Percentiles rank a stretch among this genome's conserved stretches.
Conservation (phyloP, 208 protist genomes). For the Trypanosomatidae sp. region DNA sequence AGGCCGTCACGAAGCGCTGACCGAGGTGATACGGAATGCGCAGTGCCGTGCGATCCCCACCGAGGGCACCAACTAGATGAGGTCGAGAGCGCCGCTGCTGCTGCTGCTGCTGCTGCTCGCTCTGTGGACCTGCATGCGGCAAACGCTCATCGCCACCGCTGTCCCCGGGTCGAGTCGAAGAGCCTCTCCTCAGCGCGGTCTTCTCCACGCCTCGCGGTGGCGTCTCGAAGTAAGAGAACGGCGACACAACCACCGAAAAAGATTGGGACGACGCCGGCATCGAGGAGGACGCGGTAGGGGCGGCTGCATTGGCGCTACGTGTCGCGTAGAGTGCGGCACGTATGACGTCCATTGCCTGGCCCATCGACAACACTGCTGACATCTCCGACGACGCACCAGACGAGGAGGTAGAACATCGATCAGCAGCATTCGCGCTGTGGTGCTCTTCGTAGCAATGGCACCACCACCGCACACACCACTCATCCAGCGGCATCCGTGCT, state of each 20-base stretch:
- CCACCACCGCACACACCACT: conserved; percentile 58
- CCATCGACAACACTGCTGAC: conserved; percentile 9
- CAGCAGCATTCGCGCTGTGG: neutral
- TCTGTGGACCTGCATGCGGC: too few relatives aligned
- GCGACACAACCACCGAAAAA: too few relatives aligned
- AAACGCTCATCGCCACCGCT: too few relatives aligned
- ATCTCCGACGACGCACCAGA: too few relatives aligned
- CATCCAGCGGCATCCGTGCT: conserved; percentile 35
- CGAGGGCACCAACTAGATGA: conserved; percentile 15
- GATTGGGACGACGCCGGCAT: too few relatives aligned
- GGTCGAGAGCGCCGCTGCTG: conserved; percentile 10
- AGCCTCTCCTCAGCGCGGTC: too few relatives aligned
- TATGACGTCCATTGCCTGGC: conserved; percentile 26
- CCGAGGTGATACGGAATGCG: conserved; percentile 64
- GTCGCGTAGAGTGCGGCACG: conserved; percentile 22
- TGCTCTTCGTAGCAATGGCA: neutral
- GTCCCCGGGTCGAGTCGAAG: too few relatives aligned
- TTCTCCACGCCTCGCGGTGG: conserved; percentile 6
- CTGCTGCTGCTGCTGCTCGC: too few relatives aligned
- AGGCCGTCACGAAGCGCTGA: conserved; percentile 25
- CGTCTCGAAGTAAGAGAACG: conserved; percentile 15
- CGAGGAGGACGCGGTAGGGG: too few relatives aligned
- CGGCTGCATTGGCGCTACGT: neutral
- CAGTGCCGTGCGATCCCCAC: conserved; percentile 23
- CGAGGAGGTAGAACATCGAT: too few relatives aligned